Percentiles rank a stretch among this genome's conserved stretches.
Evolutionary conservation across 169 alveolate species (phyloP).

Genomic region (Amoebophrya sp.): DNA sequence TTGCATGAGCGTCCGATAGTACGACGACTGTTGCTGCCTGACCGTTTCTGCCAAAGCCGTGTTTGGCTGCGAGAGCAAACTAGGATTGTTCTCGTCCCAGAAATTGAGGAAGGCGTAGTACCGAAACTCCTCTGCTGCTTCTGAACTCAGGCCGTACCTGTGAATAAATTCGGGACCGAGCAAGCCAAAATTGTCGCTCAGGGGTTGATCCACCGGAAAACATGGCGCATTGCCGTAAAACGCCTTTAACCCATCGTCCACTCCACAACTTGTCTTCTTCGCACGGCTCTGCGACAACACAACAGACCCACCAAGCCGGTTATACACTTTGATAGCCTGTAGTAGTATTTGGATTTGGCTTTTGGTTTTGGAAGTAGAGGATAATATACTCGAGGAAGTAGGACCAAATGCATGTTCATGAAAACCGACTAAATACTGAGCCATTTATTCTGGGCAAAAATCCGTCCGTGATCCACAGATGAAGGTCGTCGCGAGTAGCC

Average conservation of each 20-base stretch:
- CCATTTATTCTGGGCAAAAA: not conserved
- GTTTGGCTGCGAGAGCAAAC: not conserved
- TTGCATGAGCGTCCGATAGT: not conserved
- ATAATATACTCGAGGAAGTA: too few species aligned
- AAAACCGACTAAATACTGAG: too few species aligned
- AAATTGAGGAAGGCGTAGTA: slow-evolving; percentile 15
- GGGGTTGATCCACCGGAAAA: slow-evolving; percentile 1
- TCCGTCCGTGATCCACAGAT: not conserved
- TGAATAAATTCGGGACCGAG: not conserved
- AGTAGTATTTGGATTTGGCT: too few species aligned
- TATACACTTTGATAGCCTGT: not conserved
- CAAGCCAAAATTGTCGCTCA: not conserved
- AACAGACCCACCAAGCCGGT: not conserved
- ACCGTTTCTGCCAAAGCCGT: not conserved
- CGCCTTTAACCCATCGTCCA: not conserved
- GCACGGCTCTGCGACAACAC: not conserved
- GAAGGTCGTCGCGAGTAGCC: not conserved
- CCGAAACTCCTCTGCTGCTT: too few species aligned
- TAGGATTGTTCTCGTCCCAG: not conserved
- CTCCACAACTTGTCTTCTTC: not conserved
- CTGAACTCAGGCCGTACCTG: not conserved
- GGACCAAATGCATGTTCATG: too few species aligned
- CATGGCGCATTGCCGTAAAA: not conserved
- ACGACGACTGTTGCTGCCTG: not conserved
- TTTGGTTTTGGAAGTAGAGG: too few species aligned